These are phyloP conservation scores for Litsea cubeba DNA, from an alignment of 164 flowering plant species.

Conservation along the genomic window DNA sequence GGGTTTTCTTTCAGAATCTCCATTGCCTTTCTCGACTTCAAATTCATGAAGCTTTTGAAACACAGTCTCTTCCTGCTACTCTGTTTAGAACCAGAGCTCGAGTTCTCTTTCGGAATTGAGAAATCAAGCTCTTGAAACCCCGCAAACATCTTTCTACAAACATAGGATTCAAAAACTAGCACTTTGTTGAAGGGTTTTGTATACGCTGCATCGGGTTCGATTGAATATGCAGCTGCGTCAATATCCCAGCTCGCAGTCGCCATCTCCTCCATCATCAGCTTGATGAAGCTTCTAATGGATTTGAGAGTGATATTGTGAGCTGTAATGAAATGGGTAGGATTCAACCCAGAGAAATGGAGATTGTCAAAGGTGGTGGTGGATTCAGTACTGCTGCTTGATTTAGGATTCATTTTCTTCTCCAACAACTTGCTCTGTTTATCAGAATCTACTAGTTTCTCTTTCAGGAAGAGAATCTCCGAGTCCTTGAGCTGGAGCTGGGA, in stretches of 20 bases:
- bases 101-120: constrained; percentile 11
- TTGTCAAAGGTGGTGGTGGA: constrained; percentile 34
- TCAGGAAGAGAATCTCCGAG: constrained; percentile 29
- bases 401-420: constrained; percentile 52
- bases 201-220: constrained; percentile 32
- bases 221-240: constrained; percentile 40
- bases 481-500: constrained; percentile 40
- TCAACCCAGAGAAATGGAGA: constrained; percentile 37
- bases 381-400: constrained; percentile 31
- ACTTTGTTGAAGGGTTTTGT: constrained; percentile 32
- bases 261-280: constrained; percentile 64
- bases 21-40: constrained; percentile 35
- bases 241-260: constrained; percentile 69
- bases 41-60: constrained; percentile 45
- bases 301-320: constrained; percentile 44
- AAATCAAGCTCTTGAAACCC: constrained; percentile 52
- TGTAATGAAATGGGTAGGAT: constrained; percentile 45
- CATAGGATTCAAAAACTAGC: constrained; percentile 64
- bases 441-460: constrained; percentile 28
- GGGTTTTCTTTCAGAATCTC: constrained; percentile 39
- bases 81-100: constrained; percentile 1
- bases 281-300: constrained; percentile 61
- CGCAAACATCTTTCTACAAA: constrained; percentile 52
- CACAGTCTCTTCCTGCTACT: constrained; percentile 14
- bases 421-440: constrained; percentile 29